phyloP scores from a whole-genome alignment of 1,284 basidiomycete genomes.

The Mycosarcoma maydis region DNA sequence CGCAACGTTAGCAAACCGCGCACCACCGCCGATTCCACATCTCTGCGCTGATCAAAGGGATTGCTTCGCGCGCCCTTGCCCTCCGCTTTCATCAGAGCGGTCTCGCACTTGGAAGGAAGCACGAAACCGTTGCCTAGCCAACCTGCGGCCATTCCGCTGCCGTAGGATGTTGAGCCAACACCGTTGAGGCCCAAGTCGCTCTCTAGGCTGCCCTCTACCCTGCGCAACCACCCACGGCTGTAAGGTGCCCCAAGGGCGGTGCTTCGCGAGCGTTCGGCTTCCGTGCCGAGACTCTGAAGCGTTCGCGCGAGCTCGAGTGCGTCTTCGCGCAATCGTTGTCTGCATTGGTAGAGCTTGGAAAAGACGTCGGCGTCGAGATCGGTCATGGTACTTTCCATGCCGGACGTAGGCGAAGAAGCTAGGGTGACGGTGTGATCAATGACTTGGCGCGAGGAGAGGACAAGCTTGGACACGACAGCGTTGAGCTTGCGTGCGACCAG shows the following conservation, averaged over 20 bases:
- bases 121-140: slow-evolving; percentile 67
- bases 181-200: slow-evolving; percentile 53
- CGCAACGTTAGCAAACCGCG: slow-evolving; percentile 45
- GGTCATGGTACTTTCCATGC: slow-evolving; percentile 46
- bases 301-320: slow-evolving; percentile 50
- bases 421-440: slow-evolving; percentile 57
- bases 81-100: slow-evolving; percentile 43
- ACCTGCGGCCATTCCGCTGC: slow-evolving; percentile 64
- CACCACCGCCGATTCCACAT: slow-evolving; percentile 43
- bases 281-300: slow-evolving; percentile 35
- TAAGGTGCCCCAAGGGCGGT: slow-evolving; percentile 29
- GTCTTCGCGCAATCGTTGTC: slow-evolving; percentile 58
- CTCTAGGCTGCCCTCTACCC: slow-evolving; percentile 38
- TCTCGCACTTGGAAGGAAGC: slow-evolving; percentile 57
- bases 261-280: slow-evolving; percentile 41
- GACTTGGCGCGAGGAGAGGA: slow-evolving; percentile 68
- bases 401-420: slow-evolving; percentile 38
- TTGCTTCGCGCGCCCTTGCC: slow-evolving; percentile 36
- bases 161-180: slow-evolving; percentile 47
- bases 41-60: slow-evolving; percentile 50
- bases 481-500: slow-evolving; percentile 69
- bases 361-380: slow-evolving; percentile 46
- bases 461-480: slow-evolving; percentile 69
- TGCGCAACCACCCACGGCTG: slow-evolving; percentile 43
- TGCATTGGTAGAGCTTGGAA: slow-evolving; percentile 52